Evolutionary conservation across 306 rosid genomes (phyloP).

Genomic region (Lablab purpureus): DNA sequence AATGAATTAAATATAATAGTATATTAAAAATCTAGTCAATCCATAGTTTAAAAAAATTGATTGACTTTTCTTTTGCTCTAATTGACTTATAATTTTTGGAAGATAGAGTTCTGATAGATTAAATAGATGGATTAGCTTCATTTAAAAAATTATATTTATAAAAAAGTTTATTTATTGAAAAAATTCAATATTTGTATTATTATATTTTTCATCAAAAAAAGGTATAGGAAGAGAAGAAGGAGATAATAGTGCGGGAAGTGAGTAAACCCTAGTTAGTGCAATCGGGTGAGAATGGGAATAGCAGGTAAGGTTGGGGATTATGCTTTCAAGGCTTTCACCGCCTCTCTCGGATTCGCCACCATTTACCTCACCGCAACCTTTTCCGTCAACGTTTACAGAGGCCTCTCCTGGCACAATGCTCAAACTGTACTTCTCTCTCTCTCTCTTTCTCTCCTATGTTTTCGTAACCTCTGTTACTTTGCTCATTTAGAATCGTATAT

Average conservation of each 20-base stretch:
- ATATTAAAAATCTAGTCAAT: too few relatives aligned
- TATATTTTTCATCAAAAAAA: too few relatives aligned
- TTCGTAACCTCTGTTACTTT: neutral
- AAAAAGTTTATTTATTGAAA: too few relatives aligned
- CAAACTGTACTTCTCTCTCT: constrained; percentile 59
- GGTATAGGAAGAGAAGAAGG: neutral
- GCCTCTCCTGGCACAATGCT: constrained; percentile 88
- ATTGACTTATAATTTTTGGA: too few relatives aligned
- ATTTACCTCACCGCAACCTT: constrained; percentile 79
- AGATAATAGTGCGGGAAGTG: neutral
- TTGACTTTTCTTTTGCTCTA: too few relatives aligned
- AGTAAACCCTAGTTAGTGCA: constrained; percentile 17
- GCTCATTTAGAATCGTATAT: neutral
- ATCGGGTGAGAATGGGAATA: constrained; percentile 60
- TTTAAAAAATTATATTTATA: too few relatives aligned
- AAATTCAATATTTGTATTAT: too few relatives aligned
- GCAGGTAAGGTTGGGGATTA: constrained; percentile 73
- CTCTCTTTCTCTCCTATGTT: neutral
- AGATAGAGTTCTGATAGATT: too few relatives aligned
- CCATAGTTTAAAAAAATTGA: too few relatives aligned
- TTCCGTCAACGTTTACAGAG: constrained; percentile 73
- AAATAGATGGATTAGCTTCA: too few relatives aligned
- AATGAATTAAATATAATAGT: too few relatives aligned
- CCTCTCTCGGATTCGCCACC: constrained; percentile 74
- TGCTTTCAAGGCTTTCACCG: constrained; percentile 81